These are phyloP conservation scores for Trebouxiophyceae sp. DNA, from an alignment of 163 green algal species.

Conservation along the genomic window DNA sequence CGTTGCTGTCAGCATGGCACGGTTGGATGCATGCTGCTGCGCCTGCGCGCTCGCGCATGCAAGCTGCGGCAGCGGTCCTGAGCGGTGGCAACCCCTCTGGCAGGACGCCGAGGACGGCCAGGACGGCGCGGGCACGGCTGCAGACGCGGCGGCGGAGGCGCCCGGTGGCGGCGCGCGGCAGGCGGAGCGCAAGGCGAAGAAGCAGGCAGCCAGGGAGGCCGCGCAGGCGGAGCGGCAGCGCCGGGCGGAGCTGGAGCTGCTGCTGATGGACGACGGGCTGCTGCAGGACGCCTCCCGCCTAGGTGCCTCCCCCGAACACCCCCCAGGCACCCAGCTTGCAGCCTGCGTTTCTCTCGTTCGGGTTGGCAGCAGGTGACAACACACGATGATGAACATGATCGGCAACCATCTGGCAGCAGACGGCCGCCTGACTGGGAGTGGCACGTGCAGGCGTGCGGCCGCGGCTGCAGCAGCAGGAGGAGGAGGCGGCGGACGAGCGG, in stretches of 20 bases:
- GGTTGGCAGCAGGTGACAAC: background rate
- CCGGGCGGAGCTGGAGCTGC: conserved; percentile 53
- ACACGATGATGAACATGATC: too few relatives aligned
- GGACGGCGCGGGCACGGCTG: too few relatives aligned
- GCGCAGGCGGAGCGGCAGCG: conserved; percentile 29
- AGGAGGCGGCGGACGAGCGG: conserved; percentile 3
- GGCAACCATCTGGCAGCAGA: too few relatives aligned
- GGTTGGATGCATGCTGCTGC: too few relatives aligned
- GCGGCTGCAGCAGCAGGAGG: background rate
- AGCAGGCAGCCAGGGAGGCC: conserved; percentile 7
- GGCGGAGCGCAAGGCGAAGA: conserved; percentile 6
- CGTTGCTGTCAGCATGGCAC: too few relatives aligned
- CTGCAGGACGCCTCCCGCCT: conserved; percentile 18
- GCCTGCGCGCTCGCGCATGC: too few relatives aligned
- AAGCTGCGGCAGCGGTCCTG: too few relatives aligned
- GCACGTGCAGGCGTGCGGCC: too few relatives aligned
- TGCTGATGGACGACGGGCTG: conserved; percentile 81
- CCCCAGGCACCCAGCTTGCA: background rate
- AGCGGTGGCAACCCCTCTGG: too few relatives aligned
- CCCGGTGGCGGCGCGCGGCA: background rate
- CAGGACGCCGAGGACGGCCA: background rate
- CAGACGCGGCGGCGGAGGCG: too few relatives aligned
- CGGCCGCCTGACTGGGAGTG: too few relatives aligned
- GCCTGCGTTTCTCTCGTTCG: background rate
- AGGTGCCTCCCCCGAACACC: too few relatives aligned